Percentiles rank a stretch among this genome's conserved stretches.
Conservation (phyloP, 2,329 filamentous ascomycete species). For the Aureobasidium melanogenum region DNA sequence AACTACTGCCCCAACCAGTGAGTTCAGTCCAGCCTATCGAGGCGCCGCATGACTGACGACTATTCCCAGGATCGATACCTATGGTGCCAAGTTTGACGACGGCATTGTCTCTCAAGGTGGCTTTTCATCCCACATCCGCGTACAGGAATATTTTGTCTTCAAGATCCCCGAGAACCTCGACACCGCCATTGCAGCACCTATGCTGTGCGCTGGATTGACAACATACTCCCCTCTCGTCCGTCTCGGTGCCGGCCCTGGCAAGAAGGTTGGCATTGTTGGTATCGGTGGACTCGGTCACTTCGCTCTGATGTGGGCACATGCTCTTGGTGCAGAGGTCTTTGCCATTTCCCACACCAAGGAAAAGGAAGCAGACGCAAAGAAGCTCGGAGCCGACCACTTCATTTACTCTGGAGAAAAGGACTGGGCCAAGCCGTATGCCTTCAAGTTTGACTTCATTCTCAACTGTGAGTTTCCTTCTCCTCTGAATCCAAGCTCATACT, state of each 20-base stretch:
- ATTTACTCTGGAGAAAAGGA: constrained; percentile 48
- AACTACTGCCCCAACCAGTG: constrained; percentile 23
- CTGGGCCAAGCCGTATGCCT: constrained; percentile 47
- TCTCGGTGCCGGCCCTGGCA: constrained; percentile 58
- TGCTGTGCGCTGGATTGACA: constrained; percentile 70
- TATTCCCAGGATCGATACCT: constrained; percentile 21
- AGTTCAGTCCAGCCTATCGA: background rate
- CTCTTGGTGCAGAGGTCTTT: constrained; percentile 57
- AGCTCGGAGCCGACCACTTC: constrained; percentile 50
- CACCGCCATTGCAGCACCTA: constrained; percentile 49
- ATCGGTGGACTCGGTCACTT: constrained; percentile 63
- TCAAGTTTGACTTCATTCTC: constrained; percentile 50
- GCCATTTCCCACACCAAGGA: constrained; percentile 50
- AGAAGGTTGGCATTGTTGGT: constrained; percentile 60
- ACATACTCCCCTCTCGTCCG: constrained; percentile 59
- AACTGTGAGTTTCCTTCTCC: constrained; percentile 35
- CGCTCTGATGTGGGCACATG: constrained; percentile 59
- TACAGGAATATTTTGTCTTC: constrained; percentile 48
- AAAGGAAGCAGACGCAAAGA: constrained; percentile 51
- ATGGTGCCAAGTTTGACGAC: constrained; percentile 24
- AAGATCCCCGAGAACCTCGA: constrained; percentile 42
- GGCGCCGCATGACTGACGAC: background rate
- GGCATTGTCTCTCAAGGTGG: constrained; percentile 54
- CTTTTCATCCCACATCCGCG: constrained; percentile 45
- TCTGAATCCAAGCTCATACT: background rate